phyloP scores from a whole-genome alignment of 768 basidiomycete genomes.

The Xerocomellus chrysenteron region DNA sequence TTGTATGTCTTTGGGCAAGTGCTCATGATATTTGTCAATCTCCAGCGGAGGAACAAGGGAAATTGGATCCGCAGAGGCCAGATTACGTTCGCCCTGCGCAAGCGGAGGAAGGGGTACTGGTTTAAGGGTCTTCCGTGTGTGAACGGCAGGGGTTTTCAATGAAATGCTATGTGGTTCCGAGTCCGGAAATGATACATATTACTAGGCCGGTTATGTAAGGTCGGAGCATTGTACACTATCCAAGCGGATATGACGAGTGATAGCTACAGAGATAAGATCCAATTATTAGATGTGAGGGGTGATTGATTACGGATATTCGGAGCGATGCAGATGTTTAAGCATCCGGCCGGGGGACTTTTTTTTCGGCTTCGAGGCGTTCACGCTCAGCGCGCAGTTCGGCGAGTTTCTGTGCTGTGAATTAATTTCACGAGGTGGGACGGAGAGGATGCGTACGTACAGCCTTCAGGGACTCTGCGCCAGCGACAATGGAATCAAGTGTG shows the following conservation, averaged over 20 bases:
- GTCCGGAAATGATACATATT: neutral
- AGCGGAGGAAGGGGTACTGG: slow-evolving; percentile 14
- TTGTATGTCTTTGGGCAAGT: neutral
- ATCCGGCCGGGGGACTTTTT: slow-evolving; percentile 28
- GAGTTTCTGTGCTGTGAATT: slow-evolving; percentile 32
- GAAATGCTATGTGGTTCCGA: neutral
- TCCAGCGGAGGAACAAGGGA: slow-evolving; percentile 73
- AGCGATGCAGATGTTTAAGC: slow-evolving; percentile 22
- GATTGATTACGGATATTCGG: slow-evolving; percentile 21
- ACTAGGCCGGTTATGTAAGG: neutral
- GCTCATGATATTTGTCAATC: slow-evolving; percentile 8
- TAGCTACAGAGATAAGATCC: slow-evolving; percentile 29
- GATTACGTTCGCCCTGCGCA: slow-evolving; percentile 46
- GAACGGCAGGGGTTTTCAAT: neutral
- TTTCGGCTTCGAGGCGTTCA: slow-evolving; percentile 48
- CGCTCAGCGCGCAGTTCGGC: slow-evolving; percentile 27
- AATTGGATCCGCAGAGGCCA: slow-evolving; percentile 57
- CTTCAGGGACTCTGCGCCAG: slow-evolving; percentile 58
- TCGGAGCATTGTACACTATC: neutral
- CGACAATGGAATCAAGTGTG: slow-evolving; percentile 60
- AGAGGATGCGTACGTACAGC: slow-evolving; percentile 40
- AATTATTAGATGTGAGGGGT: slow-evolving; percentile 22
- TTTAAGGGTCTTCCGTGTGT: slow-evolving; percentile 9
- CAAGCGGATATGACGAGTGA: neutral
- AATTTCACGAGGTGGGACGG: neutral